Conservation (phyloP, 495 filamentous ascomycete genomes). For the Neurospora sp. region DNA sequence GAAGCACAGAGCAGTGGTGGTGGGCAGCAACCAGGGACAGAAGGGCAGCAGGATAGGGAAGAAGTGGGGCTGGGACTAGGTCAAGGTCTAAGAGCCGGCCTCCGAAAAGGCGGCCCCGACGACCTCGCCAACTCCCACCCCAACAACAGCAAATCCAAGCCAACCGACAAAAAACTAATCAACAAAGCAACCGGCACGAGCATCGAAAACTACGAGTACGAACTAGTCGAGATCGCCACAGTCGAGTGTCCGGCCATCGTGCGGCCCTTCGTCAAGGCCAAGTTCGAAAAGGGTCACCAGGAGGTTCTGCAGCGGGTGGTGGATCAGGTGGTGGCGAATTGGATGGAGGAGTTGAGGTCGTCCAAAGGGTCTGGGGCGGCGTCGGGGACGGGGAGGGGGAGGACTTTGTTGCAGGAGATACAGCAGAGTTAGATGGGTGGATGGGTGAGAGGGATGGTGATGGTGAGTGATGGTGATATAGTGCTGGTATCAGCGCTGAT, state of each 20-base stretch:
- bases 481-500: neutral
- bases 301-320: conserved; percentile 18
- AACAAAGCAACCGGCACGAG: neutral
- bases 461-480: neutral
- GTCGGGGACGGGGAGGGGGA: neutral
- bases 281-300: conserved; percentile 16
- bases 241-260: conserved; percentile 20
- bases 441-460: neutral
- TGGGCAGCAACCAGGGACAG: no score
- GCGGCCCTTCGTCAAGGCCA: conserved; percentile 22
- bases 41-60: neutral
- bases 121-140: neutral
- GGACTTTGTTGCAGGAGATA: neutral
- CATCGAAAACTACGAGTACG: conserved; percentile 14
- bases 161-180: neutral
- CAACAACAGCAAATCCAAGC: neutral
- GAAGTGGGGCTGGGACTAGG: neutral
- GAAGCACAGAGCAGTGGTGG: no score
- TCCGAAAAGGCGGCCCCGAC: neutral
- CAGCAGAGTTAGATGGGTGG: neutral
- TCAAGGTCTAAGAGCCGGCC: neutral
- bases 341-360: neutral
- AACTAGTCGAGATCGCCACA: conserved; percentile 23
- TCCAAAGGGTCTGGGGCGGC: neutral
- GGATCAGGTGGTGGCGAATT: conserved; percentile 3